These are phyloP conservation scores for Daldinia sp. DNA, from an alignment of 2,329 filamentous ascomycete species.

Conservation along the genomic window DNA sequence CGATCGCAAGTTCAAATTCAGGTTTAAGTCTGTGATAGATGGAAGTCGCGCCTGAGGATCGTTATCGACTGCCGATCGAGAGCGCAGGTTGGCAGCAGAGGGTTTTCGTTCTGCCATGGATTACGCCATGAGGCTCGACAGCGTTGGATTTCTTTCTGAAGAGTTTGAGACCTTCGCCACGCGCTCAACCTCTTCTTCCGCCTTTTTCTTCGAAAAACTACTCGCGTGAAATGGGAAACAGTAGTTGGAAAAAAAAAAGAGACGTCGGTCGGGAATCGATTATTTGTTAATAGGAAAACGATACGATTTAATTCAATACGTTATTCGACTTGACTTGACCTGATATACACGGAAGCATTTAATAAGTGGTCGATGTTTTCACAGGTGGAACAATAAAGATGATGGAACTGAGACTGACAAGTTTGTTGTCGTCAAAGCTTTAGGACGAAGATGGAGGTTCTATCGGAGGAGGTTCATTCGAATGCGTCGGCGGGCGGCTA, in stretches of 20 bases:
- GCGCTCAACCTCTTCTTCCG: conserved; percentile 14
- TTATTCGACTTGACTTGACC: conserved; percentile 18
- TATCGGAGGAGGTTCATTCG: conserved; percentile 42
- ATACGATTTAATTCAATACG: conserved; percentile 10
- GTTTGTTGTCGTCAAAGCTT: conserved; percentile 18
- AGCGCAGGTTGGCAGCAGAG: conserved; percentile 60
- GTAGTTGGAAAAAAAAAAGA: neutral
- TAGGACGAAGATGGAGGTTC: conserved; percentile 34
- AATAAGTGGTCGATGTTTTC: neutral
- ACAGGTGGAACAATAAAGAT: conserved; percentile 7
- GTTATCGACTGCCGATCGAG: conserved; percentile 67
- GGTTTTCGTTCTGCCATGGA: conserved; percentile 74
- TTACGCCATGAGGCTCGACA: conserved; percentile 71
- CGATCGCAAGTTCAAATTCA: conserved; percentile 43
- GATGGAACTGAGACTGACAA: conserved; percentile 18
- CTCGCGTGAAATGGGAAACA: conserved; percentile 21
- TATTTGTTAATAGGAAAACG: neutral
- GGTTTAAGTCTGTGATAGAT: conserved; percentile 45
- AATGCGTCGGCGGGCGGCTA: conserved; percentile 39
- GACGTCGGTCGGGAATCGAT: conserved; percentile 9
- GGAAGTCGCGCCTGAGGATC: conserved; percentile 64
- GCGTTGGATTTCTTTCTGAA: conserved; percentile 30
- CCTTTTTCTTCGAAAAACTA: conserved; percentile 1
- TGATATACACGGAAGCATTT: conserved; percentile 19
- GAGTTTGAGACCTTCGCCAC: conserved; percentile 35